Conservation (phyloP, 768 basidiomycete genomes). For the Trametes gibbosa region DNA sequence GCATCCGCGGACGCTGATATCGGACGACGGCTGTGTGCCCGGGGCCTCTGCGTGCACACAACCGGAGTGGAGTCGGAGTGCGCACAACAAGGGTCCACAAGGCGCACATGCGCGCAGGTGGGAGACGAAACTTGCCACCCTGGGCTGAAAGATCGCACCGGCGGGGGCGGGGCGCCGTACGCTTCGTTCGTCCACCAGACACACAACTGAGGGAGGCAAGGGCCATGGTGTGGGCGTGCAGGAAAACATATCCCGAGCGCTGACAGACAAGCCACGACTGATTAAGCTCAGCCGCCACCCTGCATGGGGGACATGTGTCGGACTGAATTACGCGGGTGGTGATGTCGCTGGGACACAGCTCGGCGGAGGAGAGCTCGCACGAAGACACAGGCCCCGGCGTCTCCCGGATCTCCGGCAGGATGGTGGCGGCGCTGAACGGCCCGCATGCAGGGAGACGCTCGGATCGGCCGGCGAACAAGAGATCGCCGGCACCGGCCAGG, state of each 20-base stretch:
- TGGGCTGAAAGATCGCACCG: not conserved
- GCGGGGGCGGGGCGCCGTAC: not conserved
- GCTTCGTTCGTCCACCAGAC: not conserved
- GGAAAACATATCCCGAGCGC: not conserved
- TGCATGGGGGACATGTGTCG: not conserved
- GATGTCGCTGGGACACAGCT: not conserved
- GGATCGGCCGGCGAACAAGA: conserved; percentile 4
- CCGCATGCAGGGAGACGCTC: not conserved
- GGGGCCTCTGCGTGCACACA: no score
- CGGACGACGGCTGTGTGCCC: not conserved
- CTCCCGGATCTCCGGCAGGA: not conserved
- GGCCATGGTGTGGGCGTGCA: not conserved
- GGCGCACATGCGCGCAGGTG: not conserved
- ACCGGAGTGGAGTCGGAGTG: not conserved
- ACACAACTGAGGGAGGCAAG: not conserved
- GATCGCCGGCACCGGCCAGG: conserved; percentile 8
- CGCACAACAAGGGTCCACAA: conserved; percentile 9
- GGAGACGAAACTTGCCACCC: not conserved
- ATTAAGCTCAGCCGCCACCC: not conserved
- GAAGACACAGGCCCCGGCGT: not conserved
- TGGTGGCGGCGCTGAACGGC: not conserved
- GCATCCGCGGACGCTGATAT: conserved; percentile 4
- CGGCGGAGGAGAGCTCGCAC: not conserved
- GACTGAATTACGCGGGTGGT: not conserved
- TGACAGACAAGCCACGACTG: conserved; percentile 2